These are phyloP conservation scores for Hirschioporus abietinus DNA, from an alignment of 768 basidiomycete species.

Conservation along the genomic window DNA sequence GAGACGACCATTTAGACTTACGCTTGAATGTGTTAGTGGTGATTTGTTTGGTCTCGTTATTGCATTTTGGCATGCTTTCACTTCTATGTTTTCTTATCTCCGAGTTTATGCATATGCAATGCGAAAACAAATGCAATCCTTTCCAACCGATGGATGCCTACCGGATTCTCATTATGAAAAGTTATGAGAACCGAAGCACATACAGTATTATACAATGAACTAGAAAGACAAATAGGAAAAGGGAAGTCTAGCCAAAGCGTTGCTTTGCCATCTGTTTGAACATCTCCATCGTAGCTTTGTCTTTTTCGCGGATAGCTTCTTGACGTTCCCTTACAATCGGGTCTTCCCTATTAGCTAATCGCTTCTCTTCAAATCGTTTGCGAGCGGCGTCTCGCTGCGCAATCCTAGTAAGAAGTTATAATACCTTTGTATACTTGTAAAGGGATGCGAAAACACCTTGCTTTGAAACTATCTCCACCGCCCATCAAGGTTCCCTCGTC, in stretches of 20 bases:
- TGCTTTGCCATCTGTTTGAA: slow-evolving; percentile 89
- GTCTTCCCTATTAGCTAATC: slow-evolving; percentile 48
- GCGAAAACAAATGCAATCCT: neutral
- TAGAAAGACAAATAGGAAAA: neutral
- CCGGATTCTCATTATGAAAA: neutral
- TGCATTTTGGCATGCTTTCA: neutral
- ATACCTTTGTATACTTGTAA: slow-evolving; percentile 5
- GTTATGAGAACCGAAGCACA: neutral
- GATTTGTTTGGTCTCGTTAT: neutral
- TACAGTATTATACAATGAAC: neutral
- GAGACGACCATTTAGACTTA: slow-evolving; percentile 86
- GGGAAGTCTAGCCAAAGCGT: slow-evolving; percentile 58
- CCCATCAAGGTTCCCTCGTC: slow-evolving; percentile 80
- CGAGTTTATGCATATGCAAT: slow-evolving; percentile 2
- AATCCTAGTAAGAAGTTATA: slow-evolving; percentile 40
- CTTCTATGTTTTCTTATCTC: neutral
- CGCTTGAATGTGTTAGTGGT: neutral
- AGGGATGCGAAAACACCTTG: slow-evolving; percentile 45
- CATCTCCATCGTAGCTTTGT: slow-evolving; percentile 95
- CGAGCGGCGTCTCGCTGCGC: slow-evolving; percentile 71
- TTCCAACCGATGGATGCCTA: neutral
- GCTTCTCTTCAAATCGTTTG: slow-evolving; percentile 53
- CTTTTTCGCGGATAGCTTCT: slow-evolving; percentile 64
- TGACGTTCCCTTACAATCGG: slow-evolving; percentile 48
- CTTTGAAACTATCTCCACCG: slow-evolving; percentile 77